Evolutionary conservation across 2,329 filamentous ascomycete genomes (phyloP).

Genomic region (Lecanicillium sp.): DNA sequence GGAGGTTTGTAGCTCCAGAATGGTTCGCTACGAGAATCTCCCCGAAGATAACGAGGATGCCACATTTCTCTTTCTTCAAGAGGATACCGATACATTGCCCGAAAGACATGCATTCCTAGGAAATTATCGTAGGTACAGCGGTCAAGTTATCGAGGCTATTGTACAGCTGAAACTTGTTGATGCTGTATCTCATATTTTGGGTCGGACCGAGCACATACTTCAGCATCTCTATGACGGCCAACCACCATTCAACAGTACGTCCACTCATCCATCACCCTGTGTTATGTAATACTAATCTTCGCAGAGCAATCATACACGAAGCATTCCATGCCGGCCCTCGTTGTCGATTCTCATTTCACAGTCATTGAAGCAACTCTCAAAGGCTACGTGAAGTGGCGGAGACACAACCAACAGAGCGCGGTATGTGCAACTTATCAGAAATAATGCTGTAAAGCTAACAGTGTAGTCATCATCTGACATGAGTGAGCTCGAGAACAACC

Average conservation of each 20-base stretch:
- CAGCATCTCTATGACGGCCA: constrained; percentile 68
- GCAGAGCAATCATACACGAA: constrained; percentile 57
- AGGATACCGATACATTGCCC: constrained; percentile 91
- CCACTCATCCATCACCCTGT: too few relatives aligned
- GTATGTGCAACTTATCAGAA: constrained; percentile 19
- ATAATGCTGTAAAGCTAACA: constrained; percentile 18
- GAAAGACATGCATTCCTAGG: constrained; percentile 93
- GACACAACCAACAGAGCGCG: constrained; percentile 23
- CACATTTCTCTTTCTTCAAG: constrained; percentile 74
- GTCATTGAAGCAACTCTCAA: constrained; percentile 85
- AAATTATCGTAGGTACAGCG: constrained; percentile 89
- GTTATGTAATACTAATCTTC: background rate
- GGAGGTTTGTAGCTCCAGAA: constrained; percentile 73
- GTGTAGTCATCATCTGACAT: constrained; percentile 42
- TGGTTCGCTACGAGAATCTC: constrained; percentile 82
- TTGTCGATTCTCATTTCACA: constrained; percentile 82
- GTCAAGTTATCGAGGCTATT: constrained; percentile 79
- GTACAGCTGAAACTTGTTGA: constrained; percentile 77
- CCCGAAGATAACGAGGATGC: constrained; percentile 76
- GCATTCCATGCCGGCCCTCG: constrained; percentile 64
- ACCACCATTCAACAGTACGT: constrained; percentile 59
- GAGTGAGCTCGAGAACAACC: constrained; percentile 52
- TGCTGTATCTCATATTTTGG: constrained; percentile 81
- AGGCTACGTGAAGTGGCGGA: constrained; percentile 76
- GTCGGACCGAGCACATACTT: constrained; percentile 67